phyloP scores from a whole-genome alignment of 2,329 filamentous ascomycete species.

The Remersonia thermophila region DNA sequence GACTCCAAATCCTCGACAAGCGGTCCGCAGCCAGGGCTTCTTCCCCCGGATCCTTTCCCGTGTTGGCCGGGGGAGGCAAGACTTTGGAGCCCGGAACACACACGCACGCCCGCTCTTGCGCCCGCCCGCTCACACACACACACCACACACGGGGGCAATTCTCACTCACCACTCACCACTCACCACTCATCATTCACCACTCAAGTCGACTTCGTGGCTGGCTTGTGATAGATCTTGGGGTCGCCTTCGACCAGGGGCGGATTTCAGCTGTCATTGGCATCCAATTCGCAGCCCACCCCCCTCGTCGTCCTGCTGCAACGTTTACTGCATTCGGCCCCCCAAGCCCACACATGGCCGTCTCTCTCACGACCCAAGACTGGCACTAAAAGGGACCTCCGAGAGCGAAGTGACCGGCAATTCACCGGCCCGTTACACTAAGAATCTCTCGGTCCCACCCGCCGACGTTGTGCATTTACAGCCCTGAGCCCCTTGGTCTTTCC shows the following conservation, averaged over 20 bases:
- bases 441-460: constrained; percentile 23
- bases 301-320: no score
- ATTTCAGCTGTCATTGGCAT: background rate
- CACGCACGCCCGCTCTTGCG: no score
- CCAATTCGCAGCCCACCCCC: background rate
- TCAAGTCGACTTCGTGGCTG: no score
- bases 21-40: no score
- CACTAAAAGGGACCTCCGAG: background rate
- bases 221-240: no score
- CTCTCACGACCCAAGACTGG: background rate
- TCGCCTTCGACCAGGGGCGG: no score
- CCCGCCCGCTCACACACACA: no score
- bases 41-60: background rate
- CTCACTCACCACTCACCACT: no score
- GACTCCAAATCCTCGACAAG: background rate
- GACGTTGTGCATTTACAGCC: constrained; percentile 5
- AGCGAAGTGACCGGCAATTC: constrained; percentile 2
- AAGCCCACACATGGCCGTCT: background rate
- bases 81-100: background rate
- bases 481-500: background rate
- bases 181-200: no score
- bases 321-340: no score
- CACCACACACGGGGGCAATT: no score
- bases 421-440: constrained; percentile 22
- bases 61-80: background rate